Evolutionary conservation across 2,329 filamentous ascomycete genomes (phyloP).

Genomic region (Fusarium proliferatum): DNA sequence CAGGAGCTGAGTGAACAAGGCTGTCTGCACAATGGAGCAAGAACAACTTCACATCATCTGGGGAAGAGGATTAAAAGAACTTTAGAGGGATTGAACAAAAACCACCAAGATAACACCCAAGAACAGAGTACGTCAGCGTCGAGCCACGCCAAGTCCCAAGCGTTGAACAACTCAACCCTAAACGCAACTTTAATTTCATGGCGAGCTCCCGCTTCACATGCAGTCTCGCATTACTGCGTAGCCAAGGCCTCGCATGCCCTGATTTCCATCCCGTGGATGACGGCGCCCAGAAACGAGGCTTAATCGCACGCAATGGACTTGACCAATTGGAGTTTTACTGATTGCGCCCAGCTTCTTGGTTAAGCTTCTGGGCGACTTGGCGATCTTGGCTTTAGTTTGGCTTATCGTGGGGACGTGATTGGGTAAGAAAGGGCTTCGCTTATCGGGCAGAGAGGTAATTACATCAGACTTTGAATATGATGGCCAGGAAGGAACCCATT

Average conservation of each 20-base stretch:
- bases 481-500: not conserved
- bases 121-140: slow-evolving; percentile 17
- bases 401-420: not conserved
- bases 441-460: not conserved
- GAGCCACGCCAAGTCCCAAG: slow-evolving; percentile 20
- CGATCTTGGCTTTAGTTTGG: slow-evolving; percentile 1
- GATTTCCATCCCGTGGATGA: slow-evolving; percentile 8
- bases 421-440: not conserved
- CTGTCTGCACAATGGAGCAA: too few relatives aligned
- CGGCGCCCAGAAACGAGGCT: slow-evolving; percentile 27
- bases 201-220: not conserved
- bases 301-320: not conserved
- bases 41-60: too few relatives aligned
- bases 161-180: slow-evolving; percentile 21
- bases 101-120: not conserved
- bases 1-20: not conserved
- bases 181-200: slow-evolving; percentile 6
- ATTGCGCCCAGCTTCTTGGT: slow-evolving; percentile 1
- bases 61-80: not conserved
- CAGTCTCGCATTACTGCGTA: not conserved
- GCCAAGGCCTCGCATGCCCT: slow-evolving; percentile 11
- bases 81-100: not conserved
- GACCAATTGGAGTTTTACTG: not conserved
- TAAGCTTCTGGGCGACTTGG: slow-evolving; percentile 15
- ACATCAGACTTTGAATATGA: not conserved